phyloP scores from a whole-genome alignment of 352 stramenopile genomes.

The Aphanomyces stellatus region DNA sequence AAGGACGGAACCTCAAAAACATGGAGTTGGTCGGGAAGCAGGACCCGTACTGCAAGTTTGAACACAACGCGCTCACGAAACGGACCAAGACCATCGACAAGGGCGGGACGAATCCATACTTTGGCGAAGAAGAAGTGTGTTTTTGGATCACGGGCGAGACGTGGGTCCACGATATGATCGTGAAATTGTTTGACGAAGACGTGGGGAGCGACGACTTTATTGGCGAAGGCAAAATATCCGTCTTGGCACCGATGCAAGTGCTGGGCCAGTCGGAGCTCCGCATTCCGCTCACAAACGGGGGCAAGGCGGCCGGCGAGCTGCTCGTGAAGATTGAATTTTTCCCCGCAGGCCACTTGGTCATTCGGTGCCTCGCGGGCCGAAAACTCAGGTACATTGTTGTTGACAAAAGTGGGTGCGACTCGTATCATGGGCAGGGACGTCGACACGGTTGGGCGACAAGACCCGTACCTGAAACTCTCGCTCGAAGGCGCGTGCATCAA shows the following conservation, averaged over 20 bases:
- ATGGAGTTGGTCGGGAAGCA: conserved; percentile 87
- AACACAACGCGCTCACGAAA: conserved; percentile 58
- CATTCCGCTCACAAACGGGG: conserved; percentile 54
- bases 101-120: conserved; percentile 85
- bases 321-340: conserved; percentile 77
- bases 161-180: conserved; percentile 72
- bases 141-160: conserved; percentile 88
- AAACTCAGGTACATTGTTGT: conserved; percentile 32
- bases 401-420: background rate
- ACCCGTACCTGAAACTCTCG: conserved; percentile 74
- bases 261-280: conserved; percentile 37
- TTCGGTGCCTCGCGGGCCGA: conserved; percentile 50
- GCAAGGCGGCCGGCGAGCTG: conserved; percentile 62
- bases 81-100: conserved; percentile 62
- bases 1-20: conserved; percentile 84
- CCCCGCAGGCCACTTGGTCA: conserved; percentile 51
- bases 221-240: conserved; percentile 49
- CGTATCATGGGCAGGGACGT: conserved; percentile 29
- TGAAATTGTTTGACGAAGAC: conserved; percentile 83
- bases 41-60: conserved; percentile 85
- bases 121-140: conserved; percentile 85
- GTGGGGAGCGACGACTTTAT: conserved; percentile 86
- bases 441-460: conserved; percentile 60
- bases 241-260: conserved; percentile 64
- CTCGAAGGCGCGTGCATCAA: conserved; percentile 65